Base-by-base conservation (phyloP, 441 rosid genomes). In the Aquilaria agallochum region DNA sequence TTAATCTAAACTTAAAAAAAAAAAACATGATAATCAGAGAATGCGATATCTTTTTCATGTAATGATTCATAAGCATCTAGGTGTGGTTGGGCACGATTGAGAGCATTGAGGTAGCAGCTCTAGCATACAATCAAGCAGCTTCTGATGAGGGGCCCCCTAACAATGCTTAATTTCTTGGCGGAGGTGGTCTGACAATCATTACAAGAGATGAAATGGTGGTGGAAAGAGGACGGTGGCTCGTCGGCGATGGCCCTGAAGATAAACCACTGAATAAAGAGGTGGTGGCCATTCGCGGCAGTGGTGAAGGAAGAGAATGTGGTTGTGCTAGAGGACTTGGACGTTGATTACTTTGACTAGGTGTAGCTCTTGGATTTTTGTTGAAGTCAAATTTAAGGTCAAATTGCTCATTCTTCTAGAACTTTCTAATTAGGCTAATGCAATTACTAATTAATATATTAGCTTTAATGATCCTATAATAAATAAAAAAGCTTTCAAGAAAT, bases 221-320 rank as follows among this genome's bases (percentile, higher is more conserved):
- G 5, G 42, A 8, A 36, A 8, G 42, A 36, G 42, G 42, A 36
- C 7, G 98, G 96, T 13, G 83, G 90, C 58, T 92, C 96, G 45
- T 96, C 98, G 11, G 89, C 87, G 14, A 67, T 84, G 68, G 93
- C 95, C 10, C 78, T 92, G 27, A 92, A 92, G 81, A 74, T 78
- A 42, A 75, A 74, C 62, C 95, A 92, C 74, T 89, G 91, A 0
- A 74, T 85, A 76, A 66, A 86, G 72, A 36, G 7, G 42, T 8
- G 42, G 6, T 6, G 40, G 6, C 5, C 40, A 3, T 5, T 8
- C 5, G 42, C 42, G 7, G 42, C 7, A 9, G 5, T 2, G 42
- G 42, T 36, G 7, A 36, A 36, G 42, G 42, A 65, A 10, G 51
- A 63, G 11, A 65, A 56, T 27, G 5, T 56, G 56, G 42, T 65